phyloP scores from a whole-genome alignment of 164 flowering plant species.

The Umbilicus rupestris region DNA sequence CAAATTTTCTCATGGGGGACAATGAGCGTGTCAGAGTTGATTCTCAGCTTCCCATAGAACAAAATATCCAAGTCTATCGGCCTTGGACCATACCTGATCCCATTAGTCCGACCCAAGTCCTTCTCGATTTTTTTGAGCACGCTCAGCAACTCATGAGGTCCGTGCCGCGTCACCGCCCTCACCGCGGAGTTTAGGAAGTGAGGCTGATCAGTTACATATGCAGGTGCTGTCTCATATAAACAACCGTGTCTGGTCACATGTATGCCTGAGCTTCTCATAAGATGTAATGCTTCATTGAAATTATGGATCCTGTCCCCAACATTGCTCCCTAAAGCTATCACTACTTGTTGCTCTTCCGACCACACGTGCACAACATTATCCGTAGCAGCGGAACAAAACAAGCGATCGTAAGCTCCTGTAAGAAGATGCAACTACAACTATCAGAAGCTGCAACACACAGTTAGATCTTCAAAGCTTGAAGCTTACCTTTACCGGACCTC shows the following conservation, averaged over 20 bases:
- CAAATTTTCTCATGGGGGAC: constrained; percentile 91
- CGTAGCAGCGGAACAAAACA: constrained; percentile 28
- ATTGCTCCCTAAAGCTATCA: constrained; percentile 94
- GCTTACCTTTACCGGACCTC: too few relatives aligned
- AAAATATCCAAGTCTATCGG: constrained; percentile 87
- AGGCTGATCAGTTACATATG: constrained; percentile 88
- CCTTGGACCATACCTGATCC: constrained; percentile 90
- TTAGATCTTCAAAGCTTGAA: too few relatives aligned
- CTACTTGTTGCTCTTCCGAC: constrained; percentile 69
- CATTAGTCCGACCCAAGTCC: constrained; percentile 71
- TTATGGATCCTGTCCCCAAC: constrained; percentile 67
- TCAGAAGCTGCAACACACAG: neutral
- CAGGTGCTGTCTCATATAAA: constrained; percentile 87
- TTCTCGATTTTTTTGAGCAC: constrained; percentile 76
- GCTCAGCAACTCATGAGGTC: constrained; percentile 61
- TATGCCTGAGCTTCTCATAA: constrained; percentile 66
- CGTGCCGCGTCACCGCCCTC: constrained; percentile 63
- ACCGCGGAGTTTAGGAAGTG: constrained; percentile 85
- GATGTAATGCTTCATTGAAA: constrained; percentile 57
- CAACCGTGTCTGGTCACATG: constrained; percentile 63
- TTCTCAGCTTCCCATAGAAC: constrained; percentile 66
- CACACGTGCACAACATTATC: constrained; percentile 40
- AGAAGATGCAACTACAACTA: neutral
- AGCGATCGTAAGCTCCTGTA: constrained; percentile 27
- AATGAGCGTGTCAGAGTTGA: constrained; percentile 54